phyloP scores from a whole-genome alignment of 2,329 filamentous ascomycete genomes.

The Botryotinia convoluta region DNA sequence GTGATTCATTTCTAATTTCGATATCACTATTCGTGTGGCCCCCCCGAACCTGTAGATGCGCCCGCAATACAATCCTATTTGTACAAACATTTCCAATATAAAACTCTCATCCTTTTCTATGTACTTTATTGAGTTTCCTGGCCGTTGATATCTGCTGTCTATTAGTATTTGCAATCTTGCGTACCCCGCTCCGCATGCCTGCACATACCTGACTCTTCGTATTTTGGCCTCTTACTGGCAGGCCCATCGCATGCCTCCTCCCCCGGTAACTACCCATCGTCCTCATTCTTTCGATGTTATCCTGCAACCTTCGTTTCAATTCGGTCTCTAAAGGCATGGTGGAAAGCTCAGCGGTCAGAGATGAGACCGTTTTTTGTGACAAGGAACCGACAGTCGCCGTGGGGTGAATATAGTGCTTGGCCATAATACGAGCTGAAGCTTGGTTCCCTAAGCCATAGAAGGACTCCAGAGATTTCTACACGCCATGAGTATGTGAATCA shows the following conservation, averaged over 20 bases:
- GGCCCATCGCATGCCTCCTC: conserved; percentile 83
- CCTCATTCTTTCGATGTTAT: conserved; percentile 82
- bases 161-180: conserved; percentile 12
- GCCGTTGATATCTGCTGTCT: conserved; percentile 53
- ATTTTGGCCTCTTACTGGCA: conserved; percentile 87
- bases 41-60: conserved; percentile 9
- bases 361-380: conserved; percentile 71
- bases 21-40: neutral
- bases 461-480: conserved; percentile 69
- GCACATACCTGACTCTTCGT: conserved; percentile 71
- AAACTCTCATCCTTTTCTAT: conserved; percentile 44
- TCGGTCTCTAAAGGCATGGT: conserved; percentile 95
- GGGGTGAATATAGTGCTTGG: conserved; percentile 85
- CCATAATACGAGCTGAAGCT: conserved; percentile 71
- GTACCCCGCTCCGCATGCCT: neutral
- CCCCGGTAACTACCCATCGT: conserved; percentile 91
- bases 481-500: conserved; percentile 1
- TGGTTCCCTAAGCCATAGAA: conserved; percentile 84
- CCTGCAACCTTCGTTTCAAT: conserved; percentile 69
- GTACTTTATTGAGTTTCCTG: conserved; percentile 59
- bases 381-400: conserved; percentile 75
- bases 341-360: conserved; percentile 79
- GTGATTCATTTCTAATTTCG: neutral
- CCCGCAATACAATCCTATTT: conserved; percentile 7
- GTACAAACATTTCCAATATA: conserved; percentile 12